These are phyloP conservation scores for Ceratocystis variospora DNA, from an alignment of 2,329 filamentous ascomycete genomes.

Conservation along the genomic window DNA sequence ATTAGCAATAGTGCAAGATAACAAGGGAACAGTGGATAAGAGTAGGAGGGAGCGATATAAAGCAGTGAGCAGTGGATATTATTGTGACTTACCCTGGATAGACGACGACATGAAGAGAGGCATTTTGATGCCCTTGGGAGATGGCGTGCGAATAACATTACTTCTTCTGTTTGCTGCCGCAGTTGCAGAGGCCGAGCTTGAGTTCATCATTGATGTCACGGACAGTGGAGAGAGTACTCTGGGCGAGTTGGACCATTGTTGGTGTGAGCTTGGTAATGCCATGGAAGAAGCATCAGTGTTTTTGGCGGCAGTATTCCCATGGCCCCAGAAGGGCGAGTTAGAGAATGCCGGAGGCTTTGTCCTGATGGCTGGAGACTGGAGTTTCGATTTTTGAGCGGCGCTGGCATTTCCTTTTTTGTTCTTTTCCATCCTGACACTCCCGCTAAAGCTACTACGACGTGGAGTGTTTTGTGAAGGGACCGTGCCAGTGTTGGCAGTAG, in stretches of 20 bases:
- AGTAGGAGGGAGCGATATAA: background rate
- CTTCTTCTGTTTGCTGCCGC: background rate
- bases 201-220: constrained; percentile 10
- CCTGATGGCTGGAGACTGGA: background rate
- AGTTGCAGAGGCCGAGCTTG: constrained; percentile 5
- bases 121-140: constrained; percentile 23
- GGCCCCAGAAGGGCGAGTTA: constrained; percentile 1
- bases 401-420: constrained; percentile 9
- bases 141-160: constrained; percentile 9
- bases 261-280: background rate
- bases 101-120: constrained; percentile 31
- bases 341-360: background rate
- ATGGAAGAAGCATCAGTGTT: background rate
- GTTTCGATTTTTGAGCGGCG: background rate
- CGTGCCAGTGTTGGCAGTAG: background rate
- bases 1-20: background rate
- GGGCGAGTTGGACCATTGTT: background rate
- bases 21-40: background rate
- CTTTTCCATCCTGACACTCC: constrained; percentile 9
- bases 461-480: constrained; percentile 1
- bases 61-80: background rate
- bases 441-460: constrained; percentile 2
- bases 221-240: constrained; percentile 11
- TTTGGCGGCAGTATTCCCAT: background rate
- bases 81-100: constrained; percentile 26